These are phyloP conservation scores for Leccinum variicolor DNA, from an alignment of 768 basidiomycete species.

Conservation along the genomic window DNA sequence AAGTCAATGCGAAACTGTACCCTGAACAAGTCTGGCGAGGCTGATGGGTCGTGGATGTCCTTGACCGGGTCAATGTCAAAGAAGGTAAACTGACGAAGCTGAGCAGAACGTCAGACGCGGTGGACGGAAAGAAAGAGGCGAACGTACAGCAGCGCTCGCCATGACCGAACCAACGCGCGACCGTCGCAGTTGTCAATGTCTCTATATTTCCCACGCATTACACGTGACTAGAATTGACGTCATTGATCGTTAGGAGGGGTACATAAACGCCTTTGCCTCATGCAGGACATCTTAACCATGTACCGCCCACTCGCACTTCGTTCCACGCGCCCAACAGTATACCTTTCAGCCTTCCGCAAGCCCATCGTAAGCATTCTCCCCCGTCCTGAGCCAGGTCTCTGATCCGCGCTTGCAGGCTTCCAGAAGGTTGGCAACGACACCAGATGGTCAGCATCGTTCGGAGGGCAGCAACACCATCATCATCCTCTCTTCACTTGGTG, in stretches of 20 bases:
- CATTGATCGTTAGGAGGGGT: neutral
- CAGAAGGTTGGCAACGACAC: constrained; percentile 14
- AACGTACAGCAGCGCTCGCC: constrained; percentile 18
- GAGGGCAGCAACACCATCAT: constrained; percentile 28
- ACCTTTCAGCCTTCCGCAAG: constrained; percentile 4
- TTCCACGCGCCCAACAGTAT: constrained; percentile 7
- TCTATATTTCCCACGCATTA: neutral
- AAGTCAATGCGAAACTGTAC: constrained; percentile 33
- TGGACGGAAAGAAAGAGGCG: neutral
- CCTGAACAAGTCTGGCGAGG: constrained; percentile 76
- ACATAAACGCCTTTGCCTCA: neutral
- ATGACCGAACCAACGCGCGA: neutral
- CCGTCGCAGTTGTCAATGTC: neutral
- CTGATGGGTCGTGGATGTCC: constrained; percentile 73
- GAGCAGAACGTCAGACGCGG: constrained; percentile 7
- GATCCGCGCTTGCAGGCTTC: constrained; percentile 3
- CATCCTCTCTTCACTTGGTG: constrained; percentile 30
- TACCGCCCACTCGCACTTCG: constrained; percentile 11
- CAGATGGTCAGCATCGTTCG: neutral
- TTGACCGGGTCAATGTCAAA: constrained; percentile 77
- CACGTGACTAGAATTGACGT: neutral
- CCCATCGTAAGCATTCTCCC: constrained; percentile 8
- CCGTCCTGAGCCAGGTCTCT: neutral
- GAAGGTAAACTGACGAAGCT: constrained; percentile 92
- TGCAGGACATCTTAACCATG: constrained; percentile 9